Base-by-base conservation (phyloP, 1,284 basidiomycete species). In the Caloboletus firmus region DNA sequence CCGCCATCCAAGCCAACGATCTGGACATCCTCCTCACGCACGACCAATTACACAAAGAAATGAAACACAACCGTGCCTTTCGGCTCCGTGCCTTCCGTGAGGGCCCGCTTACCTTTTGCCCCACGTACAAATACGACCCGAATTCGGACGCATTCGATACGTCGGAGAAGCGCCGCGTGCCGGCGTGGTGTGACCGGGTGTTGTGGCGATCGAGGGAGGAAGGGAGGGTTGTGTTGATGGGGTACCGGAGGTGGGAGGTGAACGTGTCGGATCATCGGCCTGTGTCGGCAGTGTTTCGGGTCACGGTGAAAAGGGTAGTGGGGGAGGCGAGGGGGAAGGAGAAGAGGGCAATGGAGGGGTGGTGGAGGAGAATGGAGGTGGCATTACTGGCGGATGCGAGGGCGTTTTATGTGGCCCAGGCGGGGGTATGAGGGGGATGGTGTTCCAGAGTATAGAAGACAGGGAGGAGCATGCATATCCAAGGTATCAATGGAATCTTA, bases 121-220 rank as follows among this genome's bases (percentile, higher is more conserved):
- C 95, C 15, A 99, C 96, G 18, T 99, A 98, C 84, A 98, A 98
- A 74, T 98, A 97, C 73, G 92, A 98, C 68, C 83, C 81, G 1
- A 76, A 81, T 5, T 86, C 91, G 7, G 71, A 82, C 65, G 81
- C 85, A 56, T 99, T 92, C 67, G 96, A 99, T 68, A 78, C 87
- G 2, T 92, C 89, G 2, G 92, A 93, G 67, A 98, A 98, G 71
- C 81, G 83, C 22, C 84, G 96, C 0, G 81, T 87, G 9, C 96
- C 95, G 1, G 93, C 95, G 0, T 98, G 95, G 94, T 99, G 96
- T 72, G 96, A 99, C 71, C 85, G 96, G 8, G 83, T 98, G 22
- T 75, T 98, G 37, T 97, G 89, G 83, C 82, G 85, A n/a, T 79
- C 84, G 34, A 76, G 79, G 6, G 80, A 81, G 11, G 74, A 79